A percentile compares a stretch with the other conserved stretches of the same genome.
Evolutionary conservation across 345 rosid species (phyloP).

Genomic region (Ceriops zippeliana): DNA sequence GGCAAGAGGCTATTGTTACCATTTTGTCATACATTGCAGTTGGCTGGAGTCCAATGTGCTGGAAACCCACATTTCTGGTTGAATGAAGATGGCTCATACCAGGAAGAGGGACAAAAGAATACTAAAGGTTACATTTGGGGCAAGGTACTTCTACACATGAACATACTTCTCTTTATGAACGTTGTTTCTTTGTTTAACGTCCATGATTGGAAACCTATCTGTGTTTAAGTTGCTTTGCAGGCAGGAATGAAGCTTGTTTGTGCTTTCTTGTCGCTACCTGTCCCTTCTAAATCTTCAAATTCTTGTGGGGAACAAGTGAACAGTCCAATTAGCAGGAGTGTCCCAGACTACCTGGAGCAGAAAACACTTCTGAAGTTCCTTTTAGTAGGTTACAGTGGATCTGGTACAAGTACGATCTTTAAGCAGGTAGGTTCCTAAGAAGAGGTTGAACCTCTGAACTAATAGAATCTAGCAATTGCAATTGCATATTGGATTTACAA

Average conservation of each 20-base stretch:
- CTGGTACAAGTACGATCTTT: conserved; percentile 95
- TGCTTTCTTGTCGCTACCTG: conserved; percentile 87
- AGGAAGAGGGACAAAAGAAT: conserved; percentile 99
- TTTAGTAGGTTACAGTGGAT: conserved; percentile 78
- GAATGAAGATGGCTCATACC: conserved; percentile 98
- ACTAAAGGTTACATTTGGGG: conserved; percentile 99
- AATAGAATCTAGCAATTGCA: not conserved
- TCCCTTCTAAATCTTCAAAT: conserved; percentile 75
- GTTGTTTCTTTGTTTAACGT: not conserved
- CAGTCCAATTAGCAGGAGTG: conserved; percentile 53
- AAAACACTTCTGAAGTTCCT: conserved; percentile 71
- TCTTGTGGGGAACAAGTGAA: conserved; percentile 50
- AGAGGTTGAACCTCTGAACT: not conserved
- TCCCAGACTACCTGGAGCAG: conserved; percentile 76
- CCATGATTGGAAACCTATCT: conserved; percentile 17
- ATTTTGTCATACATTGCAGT: conserved; percentile 47
- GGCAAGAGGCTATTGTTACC: conserved; percentile 6
- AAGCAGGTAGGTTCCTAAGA: conserved; percentile 65
- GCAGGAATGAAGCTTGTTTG: conserved; percentile 89
- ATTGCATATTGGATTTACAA: not conserved
- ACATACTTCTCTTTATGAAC: conserved; percentile 1
- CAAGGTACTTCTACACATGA: conserved; percentile 48
- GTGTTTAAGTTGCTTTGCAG: conserved; percentile 40
- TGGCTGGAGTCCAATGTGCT: conserved; percentile 99
- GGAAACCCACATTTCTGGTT: conserved; percentile 99